Evolutionary conservation across 2,329 filamentous ascomycete genomes (phyloP), one percentile per base, ranked within the genome.

Genomic region (Talaromyces verruculosus): DNA sequence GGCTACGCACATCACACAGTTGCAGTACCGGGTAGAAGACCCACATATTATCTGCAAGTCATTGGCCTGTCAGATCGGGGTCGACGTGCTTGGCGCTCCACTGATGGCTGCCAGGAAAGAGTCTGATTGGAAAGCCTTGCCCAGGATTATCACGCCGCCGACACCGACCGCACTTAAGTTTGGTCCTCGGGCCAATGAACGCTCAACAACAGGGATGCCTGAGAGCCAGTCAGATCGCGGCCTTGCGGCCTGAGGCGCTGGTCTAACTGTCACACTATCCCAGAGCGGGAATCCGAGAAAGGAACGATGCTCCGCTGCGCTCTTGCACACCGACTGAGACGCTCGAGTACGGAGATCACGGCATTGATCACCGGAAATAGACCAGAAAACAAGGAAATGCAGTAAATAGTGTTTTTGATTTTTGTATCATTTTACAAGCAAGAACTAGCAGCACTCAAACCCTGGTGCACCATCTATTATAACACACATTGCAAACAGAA

Each of bases 381-480:
- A 28, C 1, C 47, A 19, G n/a, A 22, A 33, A 55, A 37, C n/a
- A 10, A 58, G 35, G 45, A 64, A 58, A 51, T 49, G 39, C 3
- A 41, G 39, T 45, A 17, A 28, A 13, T 45, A 30, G 41, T 58
- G 28, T 57, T 57, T 66, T 60, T 55, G 37, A 51, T 63, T 66
- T 65, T 49, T 25, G n/a, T 61, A 41, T 64, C 61, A 51, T 22
- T 61, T 22, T 58, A 55, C 39, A 43, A 41, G 39, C 47, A 64
- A 59, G n/a, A 47, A 63, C 43, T 25, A 58, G 17, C 61, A 37
- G 58, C 60, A 64, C 35, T 60, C 65, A 33, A 64, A 45, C 65
- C 60, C 65, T 47, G 61, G 55, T 64, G 65, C 65, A 64, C 57
- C 61, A 28, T 65, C 65, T 67, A 67, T 64, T 67, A 28, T 63